Conservation (phyloP, 2,329 filamentous ascomycete species). For the Plectosphaerella sp. region DNA sequence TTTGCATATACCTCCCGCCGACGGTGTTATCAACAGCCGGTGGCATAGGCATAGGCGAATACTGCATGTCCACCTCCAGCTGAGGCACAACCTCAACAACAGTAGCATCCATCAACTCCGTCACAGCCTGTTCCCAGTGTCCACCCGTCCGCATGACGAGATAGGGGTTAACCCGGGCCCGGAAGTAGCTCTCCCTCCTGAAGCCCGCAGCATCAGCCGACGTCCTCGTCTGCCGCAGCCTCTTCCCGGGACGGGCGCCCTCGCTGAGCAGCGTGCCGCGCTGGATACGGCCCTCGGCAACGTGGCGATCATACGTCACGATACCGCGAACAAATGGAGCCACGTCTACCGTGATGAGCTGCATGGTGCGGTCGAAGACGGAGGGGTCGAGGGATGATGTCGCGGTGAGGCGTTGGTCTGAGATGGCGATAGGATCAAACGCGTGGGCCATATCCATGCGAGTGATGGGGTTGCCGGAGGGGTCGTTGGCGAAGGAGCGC, state of each 20-base stretch:
- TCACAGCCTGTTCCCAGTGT: constrained; percentile 28
- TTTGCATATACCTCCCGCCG: background rate
- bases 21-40: background rate
- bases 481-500: constrained; percentile 21
- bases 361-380: constrained; percentile 69
- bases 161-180: constrained; percentile 51
- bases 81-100: background rate
- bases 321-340: constrained; percentile 90
- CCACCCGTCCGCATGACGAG: constrained; percentile 63
- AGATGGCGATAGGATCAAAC: constrained; percentile 55
- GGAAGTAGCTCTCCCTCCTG: constrained; percentile 70
- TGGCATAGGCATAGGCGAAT: background rate
- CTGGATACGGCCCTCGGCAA: constrained; percentile 61
- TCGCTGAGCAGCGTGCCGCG: constrained; percentile 60
- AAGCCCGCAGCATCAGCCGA: constrained; percentile 73
- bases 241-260: constrained; percentile 41
- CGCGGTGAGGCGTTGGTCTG: constrained; percentile 30
- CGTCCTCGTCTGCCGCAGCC: constrained; percentile 66
- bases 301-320: constrained; percentile 66
- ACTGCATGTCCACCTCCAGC: background rate
- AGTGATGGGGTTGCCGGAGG: constrained; percentile 11
- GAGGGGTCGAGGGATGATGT: constrained; percentile 57
- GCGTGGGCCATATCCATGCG: constrained; percentile 53
- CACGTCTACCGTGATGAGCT: constrained; percentile 67
- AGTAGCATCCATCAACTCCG: constrained; percentile 3